These are phyloP conservation scores for Urostyla sp. DNA, from an alignment of 73 alveolate genomes.

Conservation along the genomic window DNA sequence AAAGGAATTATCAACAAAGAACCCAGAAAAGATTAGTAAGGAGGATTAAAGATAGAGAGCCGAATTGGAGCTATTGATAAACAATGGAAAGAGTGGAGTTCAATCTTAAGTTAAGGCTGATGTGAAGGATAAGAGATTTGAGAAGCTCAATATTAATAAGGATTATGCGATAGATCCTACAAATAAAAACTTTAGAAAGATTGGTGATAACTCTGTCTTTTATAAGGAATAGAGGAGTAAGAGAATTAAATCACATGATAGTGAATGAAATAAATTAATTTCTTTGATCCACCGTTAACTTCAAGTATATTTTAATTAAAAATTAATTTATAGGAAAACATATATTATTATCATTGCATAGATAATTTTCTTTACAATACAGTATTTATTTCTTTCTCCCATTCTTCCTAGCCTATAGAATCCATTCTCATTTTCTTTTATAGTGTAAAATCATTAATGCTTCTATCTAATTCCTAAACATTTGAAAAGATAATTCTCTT, in stretches of 20 bases:
- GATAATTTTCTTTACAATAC: neutral
- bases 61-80: constrained; percentile 11
- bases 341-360: neutral
- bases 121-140: constrained; percentile 60
- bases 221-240: constrained; percentile 19
- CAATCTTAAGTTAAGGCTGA: constrained; percentile 13
- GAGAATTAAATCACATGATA: constrained; percentile 44
- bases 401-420: neutral
- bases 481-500: neutral
- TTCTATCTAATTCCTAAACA: constrained; percentile 23
- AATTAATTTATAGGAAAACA: neutral
- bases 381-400: neutral
- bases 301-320: constrained; percentile 27
- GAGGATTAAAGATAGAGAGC: constrained; percentile 36
- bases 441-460: neutral
- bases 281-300: constrained; percentile 4
- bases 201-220: constrained; percentile 27
- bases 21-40: constrained; percentile 17
- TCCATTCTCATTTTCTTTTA: neutral
- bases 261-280: constrained; percentile 10
- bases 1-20: too few relatives aligned
- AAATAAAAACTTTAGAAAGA: constrained; percentile 78
- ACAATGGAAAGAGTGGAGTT: constrained; percentile 13
- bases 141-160: constrained; percentile 67
- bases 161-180: constrained; percentile 95